These are phyloP conservation scores for Hirschioporus abietinus DNA, from an alignment of 768 basidiomycete genomes.

Conservation along the genomic window DNA sequence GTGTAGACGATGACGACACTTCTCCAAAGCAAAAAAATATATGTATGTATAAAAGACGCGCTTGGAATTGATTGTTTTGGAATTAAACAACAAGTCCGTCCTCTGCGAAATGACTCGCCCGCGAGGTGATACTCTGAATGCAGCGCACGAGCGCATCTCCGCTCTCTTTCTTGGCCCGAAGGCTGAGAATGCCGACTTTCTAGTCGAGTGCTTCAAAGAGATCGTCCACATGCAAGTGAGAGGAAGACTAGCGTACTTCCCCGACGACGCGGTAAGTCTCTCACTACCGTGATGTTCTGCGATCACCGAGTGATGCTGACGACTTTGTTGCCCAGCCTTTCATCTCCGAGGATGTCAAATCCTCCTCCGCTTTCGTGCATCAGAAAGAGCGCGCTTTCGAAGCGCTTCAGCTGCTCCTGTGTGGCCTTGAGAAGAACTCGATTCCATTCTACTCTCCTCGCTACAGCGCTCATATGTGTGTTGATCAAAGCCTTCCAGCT, in stretches of 20 bases:
- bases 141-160: conserved; percentile 20
- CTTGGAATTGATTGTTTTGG: no score
- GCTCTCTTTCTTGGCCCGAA: conserved; percentile 37
- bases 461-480: conserved; percentile 36
- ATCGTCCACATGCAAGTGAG: conserved; percentile 21
- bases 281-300: no score
- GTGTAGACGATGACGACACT: no score
- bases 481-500: conserved; percentile 20
- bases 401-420: conserved; percentile 13
- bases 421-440: conserved; percentile 24
- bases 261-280: conserved; percentile 27
- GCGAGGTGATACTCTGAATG: no score
- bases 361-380: conserved; percentile 14
- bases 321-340: conserved; percentile 16
- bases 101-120: no score
- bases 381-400: conserved; percentile 16
- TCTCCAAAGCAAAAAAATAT: no score
- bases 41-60: no score
- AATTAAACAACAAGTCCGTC: no score
- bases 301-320: no score
- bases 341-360: conserved; percentile 15
- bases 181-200: conserved; percentile 29
- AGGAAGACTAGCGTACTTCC: conserved; percentile 23
- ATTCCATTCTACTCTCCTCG: conserved; percentile 36
- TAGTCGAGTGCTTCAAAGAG: conserved; percentile 22